Evolutionary conservation across 106 monocot genomes (phyloP).

Genomic region (Cymbidium sinense): DNA sequence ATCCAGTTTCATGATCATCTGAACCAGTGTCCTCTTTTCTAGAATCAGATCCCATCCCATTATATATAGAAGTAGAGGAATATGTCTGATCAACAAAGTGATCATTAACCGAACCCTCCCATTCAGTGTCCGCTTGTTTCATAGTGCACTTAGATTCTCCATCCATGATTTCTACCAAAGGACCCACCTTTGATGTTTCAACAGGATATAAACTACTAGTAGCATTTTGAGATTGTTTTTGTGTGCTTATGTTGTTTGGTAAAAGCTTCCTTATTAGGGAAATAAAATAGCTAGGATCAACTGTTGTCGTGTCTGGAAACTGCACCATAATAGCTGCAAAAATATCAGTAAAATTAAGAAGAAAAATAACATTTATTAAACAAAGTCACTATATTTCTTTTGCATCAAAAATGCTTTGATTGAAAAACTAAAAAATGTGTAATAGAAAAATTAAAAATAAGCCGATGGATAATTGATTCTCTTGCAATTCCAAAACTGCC

Average conservation of each 20-base stretch:
- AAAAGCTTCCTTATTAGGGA: constrained; percentile 79
- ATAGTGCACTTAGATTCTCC: not conserved
- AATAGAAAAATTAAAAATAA: no score
- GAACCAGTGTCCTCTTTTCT: constrained; percentile 13
- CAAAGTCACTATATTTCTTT: no score
- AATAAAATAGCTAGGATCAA: constrained; percentile 95
- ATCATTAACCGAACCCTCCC: constrained; percentile 1
- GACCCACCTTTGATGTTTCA: not conserved
- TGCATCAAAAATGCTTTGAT: no score
- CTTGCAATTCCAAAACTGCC: no score
- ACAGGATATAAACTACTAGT: constrained; percentile 3
- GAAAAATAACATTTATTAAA: constrained; percentile 1
- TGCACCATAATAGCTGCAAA: constrained; percentile 18
- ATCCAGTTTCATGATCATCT: constrained; percentile 15
- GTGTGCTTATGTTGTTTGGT: constrained; percentile 29
- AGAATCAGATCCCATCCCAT: constrained; percentile 12
- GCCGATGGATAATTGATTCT: no score
- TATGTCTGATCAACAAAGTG: not conserved
- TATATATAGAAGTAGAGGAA: constrained; percentile 5
- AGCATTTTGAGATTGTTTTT: no score
- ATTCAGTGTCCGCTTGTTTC: not conserved
- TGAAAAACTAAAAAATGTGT: no score
- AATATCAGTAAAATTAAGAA: not conserved
- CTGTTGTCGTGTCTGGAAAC: constrained; percentile 55
- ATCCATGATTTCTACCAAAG: constrained; percentile 4